Base-by-base conservation (phyloP, 2,329 filamentous ascomycete genomes). In the Colletotrichum abscissum region DNA sequence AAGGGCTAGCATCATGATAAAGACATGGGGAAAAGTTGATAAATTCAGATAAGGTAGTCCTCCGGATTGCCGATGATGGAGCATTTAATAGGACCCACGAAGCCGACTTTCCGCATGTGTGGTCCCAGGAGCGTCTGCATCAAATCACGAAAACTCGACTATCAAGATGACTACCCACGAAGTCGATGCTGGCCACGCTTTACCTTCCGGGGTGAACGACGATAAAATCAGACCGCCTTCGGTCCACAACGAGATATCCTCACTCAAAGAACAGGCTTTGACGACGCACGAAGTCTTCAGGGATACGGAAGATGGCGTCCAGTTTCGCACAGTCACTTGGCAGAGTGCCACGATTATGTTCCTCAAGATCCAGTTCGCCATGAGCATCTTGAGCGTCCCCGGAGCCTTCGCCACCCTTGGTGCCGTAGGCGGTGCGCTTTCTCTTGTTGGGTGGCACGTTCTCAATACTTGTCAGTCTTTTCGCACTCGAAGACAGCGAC, bases 381-480 rank as follows among this genome's bases (percentile, higher is more conserved):
- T 71, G 76, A 64, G 79, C 74, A 74, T 81, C 71, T 64, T 79
- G 58, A 73, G 67, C 5, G 62, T 78, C 3, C 77, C 76, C 2
- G 69, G 67, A 8, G 67, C 74, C 0, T 63, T 78, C n/a, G 68
- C 67, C 7, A 74, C 76, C 0, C 65, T 78, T 4, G 77, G 77
- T 7, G 73, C 78, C 62, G 78, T 76, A 19, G 78, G 57, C 24
- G 82, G 89, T 55, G 86, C 84, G 1, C 87, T 90, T 3, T 78
- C 9, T 35, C 28, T 63, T 26, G 59, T 33, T 14, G 42, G 42
- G 11, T 49, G 42, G 42, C 42, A 49, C 19, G 42, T 49, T n/a
- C 42, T 49, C 42, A 49, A 49, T 19, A 49, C 19, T 22, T 49
- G 42, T 49, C n/a, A 9, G 42, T 49, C 42, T n/a, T 6, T 6